phyloP scores from a whole-genome alignment of 768 basidiomycete genomes.

The Lepiota venenata region DNA sequence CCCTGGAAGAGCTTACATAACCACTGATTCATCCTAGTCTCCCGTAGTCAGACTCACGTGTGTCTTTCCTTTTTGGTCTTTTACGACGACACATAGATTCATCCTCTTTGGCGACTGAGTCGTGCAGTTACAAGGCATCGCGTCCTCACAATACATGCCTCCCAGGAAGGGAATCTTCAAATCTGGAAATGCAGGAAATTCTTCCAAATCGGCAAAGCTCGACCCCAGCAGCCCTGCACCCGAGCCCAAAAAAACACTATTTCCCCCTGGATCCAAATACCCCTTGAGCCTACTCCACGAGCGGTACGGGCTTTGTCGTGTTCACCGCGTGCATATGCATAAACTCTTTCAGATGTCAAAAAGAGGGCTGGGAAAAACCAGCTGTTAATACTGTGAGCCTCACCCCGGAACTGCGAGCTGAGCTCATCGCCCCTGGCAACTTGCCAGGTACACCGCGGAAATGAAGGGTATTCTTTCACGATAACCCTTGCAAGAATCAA shows the following conservation, averaged over 20 bases:
- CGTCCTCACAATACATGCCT: constrained; percentile 41
- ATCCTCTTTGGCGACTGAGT: constrained; percentile 16
- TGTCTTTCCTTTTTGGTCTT: too few species aligned
- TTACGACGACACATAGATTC: too few species aligned
- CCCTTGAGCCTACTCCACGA: constrained; percentile 80
- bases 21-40: too few species aligned
- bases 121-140: background rate
- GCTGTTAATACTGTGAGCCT: constrained; percentile 65
- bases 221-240: constrained; percentile 38
- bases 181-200: constrained; percentile 89
- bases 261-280: constrained; percentile 83
- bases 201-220: constrained; percentile 49
- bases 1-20: background rate
- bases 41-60: too few species aligned
- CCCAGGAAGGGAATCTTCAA: constrained; percentile 77
- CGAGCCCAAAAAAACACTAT: constrained; percentile 38
- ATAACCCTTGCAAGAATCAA: constrained; percentile 66
- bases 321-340: background rate
- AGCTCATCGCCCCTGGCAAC: constrained; percentile 1
- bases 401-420: constrained; percentile 5
- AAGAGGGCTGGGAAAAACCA: constrained; percentile 86
- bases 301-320: constrained; percentile 38
- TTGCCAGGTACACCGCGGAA: constrained; percentile 40
- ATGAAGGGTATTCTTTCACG: constrained; percentile 57
- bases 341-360: constrained; percentile 62